Percentiles rank a stretch among this genome's conserved stretches.
phyloP scores from a whole-genome alignment of 805 yeast species.

The Tanozyma kutaoensis region DNA sequence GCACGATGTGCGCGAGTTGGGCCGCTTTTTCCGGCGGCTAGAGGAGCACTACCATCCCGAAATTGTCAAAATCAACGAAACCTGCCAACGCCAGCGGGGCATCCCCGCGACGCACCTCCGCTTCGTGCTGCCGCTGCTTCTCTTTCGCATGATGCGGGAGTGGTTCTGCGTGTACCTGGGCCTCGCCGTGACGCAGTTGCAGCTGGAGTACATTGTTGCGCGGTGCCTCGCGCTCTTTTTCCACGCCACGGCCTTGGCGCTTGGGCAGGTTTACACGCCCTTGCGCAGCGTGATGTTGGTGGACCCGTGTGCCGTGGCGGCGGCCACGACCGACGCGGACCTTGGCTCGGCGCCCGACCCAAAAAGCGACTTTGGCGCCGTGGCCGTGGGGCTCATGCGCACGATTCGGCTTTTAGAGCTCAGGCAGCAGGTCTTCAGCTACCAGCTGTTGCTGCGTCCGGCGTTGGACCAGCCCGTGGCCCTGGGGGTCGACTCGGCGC shows the following conservation, averaged over 20 bases:
- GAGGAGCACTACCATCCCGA: slow-evolving; percentile 13
- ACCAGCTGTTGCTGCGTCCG: slow-evolving; percentile 8
- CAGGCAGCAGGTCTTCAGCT: slow-evolving; percentile 14
- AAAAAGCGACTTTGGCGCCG: slow-evolving; percentile 8
- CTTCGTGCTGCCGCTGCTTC: slow-evolving; percentile 14
- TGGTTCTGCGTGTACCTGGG: slow-evolving; percentile 25
- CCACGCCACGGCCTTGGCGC: slow-evolving; percentile 19
- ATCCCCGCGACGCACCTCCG: slow-evolving; percentile 9
- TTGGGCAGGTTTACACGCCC: slow-evolving; percentile 19
- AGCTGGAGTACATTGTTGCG: slow-evolving; percentile 14
- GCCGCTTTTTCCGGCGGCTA: slow-evolving; percentile 14
- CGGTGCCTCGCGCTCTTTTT: slow-evolving; percentile 21
- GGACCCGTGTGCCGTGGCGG: slow-evolving; percentile 18
- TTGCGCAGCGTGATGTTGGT: slow-evolving; percentile 19
- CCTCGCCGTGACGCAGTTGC: slow-evolving; percentile 15
- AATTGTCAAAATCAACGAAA: slow-evolving; percentile 13
- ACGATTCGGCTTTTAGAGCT: slow-evolving; percentile 19
- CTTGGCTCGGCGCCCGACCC: slow-evolving; percentile 6
- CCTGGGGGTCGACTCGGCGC: slow-evolving; percentile 1
- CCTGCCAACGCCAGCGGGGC: too few relatives aligned
- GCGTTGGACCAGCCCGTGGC: slow-evolving; percentile 12
- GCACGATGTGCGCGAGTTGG: slow-evolving; percentile 13
- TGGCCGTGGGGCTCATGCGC: slow-evolving; percentile 15
- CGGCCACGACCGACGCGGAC: slow-evolving; percentile 1
- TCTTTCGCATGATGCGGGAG: slow-evolving; percentile 18